Base-by-base conservation (phyloP, 2,329 filamentous ascomycete genomes). In the Bimuria novae-zelandiae region DNA sequence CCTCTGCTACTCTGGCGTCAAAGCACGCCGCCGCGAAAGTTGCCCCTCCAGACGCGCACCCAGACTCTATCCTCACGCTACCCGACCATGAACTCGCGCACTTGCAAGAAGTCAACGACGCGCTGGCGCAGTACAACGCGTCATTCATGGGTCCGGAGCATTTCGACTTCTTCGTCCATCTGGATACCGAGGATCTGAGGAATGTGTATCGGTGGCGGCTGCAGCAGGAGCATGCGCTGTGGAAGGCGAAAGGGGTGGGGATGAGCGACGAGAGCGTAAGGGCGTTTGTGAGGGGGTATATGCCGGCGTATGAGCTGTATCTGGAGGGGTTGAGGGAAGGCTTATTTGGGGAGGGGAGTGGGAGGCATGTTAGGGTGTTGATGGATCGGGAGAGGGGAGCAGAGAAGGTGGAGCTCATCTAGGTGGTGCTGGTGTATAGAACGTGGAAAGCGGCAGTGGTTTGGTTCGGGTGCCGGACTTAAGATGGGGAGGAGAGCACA, bases 171-270 rank as follows among this genome's bases (percentile, higher is more conserved):
- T 80, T 89, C 59, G 80, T 89, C 37, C 85, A 88, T 62, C 83
- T 87, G 50, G 87, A 96, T 65, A 89, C 92, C 5, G 82, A 89
- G 62, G 79, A 94, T 60, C 80, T 84, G 4, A 78, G 80, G 45
- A 92, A 86, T 67, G 92, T 96, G 47, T 96, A 96, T 65, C 83
- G 82, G 56, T 96, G 92, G 92, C 84, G 92, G 12, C 77, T 86
- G 62, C 80, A 96, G 75, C 90, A 96, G 75, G 92, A 96, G 75
- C 82, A 82, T 42, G 82, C 82, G 53, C 78, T 96, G 63, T 83
- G 89, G 21, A 77, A 77, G 7, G 75, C 80, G 19, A 88, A 83
- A 59, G 90, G 89, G 1, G 82, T 80, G 0, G 92, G 90, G 25
- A 96, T 96, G 92, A 88, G 84, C 1, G 87, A 90, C 61, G 87